Evolutionary conservation across 2,329 filamentous ascomycete genomes (phyloP), one percentile per base, ranked within the genome.

Genomic region (Alternaria brassicae): DNA sequence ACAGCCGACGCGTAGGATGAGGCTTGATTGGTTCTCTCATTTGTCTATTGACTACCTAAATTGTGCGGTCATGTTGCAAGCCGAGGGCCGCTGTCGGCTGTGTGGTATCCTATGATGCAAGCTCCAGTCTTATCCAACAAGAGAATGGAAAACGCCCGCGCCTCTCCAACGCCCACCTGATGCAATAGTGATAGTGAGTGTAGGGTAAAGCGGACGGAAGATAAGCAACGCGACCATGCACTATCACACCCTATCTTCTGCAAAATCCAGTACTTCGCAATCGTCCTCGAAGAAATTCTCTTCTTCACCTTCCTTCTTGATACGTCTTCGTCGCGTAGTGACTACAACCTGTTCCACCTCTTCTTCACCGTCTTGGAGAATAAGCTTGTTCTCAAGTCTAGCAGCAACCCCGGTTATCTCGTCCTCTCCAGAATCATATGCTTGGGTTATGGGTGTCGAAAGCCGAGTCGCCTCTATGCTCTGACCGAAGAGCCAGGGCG

Each of bases 231-330:
- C 10, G 7, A 27, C 0, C 7, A 21, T 39, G 2, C 48, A 36
- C 10, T n/a, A 9, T 74, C 61, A 79, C 0, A 86, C 84, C 42
- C 84, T 77, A 62, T 86, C 84, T 51, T 81, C 79, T 13, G 92
- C 91, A 84, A 95, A 96, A 79, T 96, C 92, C 63, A 96, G 84
- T 57, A 97, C 91, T 76, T 96, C 92, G 68, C 91, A 95, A 73
- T 96, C 93, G 74, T 97, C 92, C 78, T 97, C 93, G 71, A 96
- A 96, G 77, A 96, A 96, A 2, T 90, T 77, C 37, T 80, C 90
- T 53, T 87, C 86, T 55, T 89, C 88, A 37, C 72, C 72, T 58
- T 76, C 70, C 52, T 84, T 82, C 50, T 81, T 83, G 37, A 82
- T 81, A 48, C 73, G 86, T 59, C 91, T 86, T 52, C 91, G 84